Evolutionary conservation across 768 basidiomycete species (phyloP), one percentile per base, ranked within the genome.

Genomic region (Pleurotus pulmonarius): DNA sequence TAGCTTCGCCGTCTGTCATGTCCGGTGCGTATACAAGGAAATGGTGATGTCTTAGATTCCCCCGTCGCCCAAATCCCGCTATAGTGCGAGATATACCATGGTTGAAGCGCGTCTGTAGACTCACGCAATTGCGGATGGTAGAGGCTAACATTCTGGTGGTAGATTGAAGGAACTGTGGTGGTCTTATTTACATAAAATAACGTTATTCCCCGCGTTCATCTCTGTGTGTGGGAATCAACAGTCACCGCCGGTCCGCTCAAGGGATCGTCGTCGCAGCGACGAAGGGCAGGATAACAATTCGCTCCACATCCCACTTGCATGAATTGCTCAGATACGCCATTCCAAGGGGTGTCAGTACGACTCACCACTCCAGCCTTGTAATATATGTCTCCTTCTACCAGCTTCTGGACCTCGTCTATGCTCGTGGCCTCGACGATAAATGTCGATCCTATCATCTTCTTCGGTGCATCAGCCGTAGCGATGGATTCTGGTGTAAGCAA

Each of bases 11-110:
- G 58, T 80, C 78, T n/a, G 73, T 71, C 59, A 61, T 74, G 64
- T 86, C 85, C 5, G 81, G 82, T 1, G 83, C 82, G 59, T 75
- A 85, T 4, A 86, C 77, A 40, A 82, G 58, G 65, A 82, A 85
- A 45, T 65, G 70, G 56, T 73, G 66, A 46, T 54, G 53, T 4
- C 55, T 51, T 46, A 55, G 26, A 11, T 34, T 8, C 29, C 29
- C 29, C 11, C 29, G 29, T 11, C 29, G 29, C 29, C 29, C 29
- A 34, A 34, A 3, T 4, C 29, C 29, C 29, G 29, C 29, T 3
- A 34, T 34, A 11, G 9, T 11, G 9, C 29, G 29, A 34, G 29
- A 34, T 11, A 34, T 11, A 11, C 29, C 29, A 34, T 11, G 9
- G 9, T 9, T 34, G 29, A 34, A 9, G 29, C 2, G 9, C 9